These are phyloP conservation scores for Biscogniauxia mediterranea DNA, from an alignment of 2,329 filamentous ascomycete species.

Conservation along the genomic window DNA sequence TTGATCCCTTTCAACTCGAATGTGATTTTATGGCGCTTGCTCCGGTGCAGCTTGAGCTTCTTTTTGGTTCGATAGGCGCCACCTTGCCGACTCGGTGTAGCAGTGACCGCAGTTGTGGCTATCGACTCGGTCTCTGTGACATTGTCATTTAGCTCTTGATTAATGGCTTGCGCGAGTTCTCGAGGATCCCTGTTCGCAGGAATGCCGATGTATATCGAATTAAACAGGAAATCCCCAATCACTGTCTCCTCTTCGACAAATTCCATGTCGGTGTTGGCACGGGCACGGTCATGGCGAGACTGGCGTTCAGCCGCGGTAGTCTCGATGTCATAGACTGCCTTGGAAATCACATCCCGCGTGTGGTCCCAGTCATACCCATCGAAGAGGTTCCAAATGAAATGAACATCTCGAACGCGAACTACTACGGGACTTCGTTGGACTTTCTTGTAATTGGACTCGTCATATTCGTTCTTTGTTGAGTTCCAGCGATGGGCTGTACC, in stretches of 20 bases:
- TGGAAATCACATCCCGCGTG: constrained; percentile 81
- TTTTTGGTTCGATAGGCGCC: constrained; percentile 47
- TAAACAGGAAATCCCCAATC: constrained; percentile 95
- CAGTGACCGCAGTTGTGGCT: constrained; percentile 69
- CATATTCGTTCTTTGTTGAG: constrained; percentile 72
- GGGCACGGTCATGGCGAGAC: constrained; percentile 54
- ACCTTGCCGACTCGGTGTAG: constrained; percentile 51
- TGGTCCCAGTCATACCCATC: constrained; percentile 96
- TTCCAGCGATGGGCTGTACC: constrained; percentile 78
- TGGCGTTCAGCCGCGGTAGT: constrained; percentile 74
- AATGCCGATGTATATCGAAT: constrained; percentile 96
- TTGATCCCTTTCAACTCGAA: constrained; percentile 87
- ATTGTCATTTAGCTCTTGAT: constrained; percentile 81
- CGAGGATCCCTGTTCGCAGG: constrained; percentile 81
- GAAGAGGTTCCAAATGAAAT: constrained; percentile 96
- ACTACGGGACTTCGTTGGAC: constrained; percentile 69
- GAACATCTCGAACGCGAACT: constrained; percentile 78
- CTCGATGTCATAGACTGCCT: constrained; percentile 87
- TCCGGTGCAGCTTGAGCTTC: constrained; percentile 74
- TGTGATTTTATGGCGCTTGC: constrained; percentile 90
- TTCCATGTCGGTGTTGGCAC: constrained; percentile 57
- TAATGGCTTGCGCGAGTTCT: constrained; percentile 80
- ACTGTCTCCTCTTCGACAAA: constrained; percentile 79
- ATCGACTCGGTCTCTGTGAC: constrained; percentile 88
- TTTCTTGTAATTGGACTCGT: constrained; percentile 59